Percentiles rank a stretch among this genome's conserved stretches.
phyloP scores from a whole-genome alignment of 495 filamentous ascomycete species.

The Hypoxylon perforatum region DNA sequence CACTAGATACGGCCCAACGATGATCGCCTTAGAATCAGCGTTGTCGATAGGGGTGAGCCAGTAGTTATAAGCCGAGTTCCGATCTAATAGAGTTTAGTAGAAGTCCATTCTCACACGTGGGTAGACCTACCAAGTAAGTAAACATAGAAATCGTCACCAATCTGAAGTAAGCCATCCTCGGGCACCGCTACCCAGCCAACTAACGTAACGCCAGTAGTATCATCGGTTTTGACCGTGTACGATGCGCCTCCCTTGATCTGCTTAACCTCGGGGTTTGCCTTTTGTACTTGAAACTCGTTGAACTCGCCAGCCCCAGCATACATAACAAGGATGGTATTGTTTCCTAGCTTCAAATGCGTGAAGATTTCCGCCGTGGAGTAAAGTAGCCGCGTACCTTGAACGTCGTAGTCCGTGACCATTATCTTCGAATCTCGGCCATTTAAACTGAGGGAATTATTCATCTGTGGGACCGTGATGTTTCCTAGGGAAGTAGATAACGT shows the following conservation, averaged over 20 bases:
- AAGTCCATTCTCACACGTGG: no score
- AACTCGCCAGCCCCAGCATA: constrained; percentile 77
- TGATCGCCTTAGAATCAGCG: constrained; percentile 61
- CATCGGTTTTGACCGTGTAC: constrained; percentile 50
- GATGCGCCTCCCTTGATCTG: constrained; percentile 61
- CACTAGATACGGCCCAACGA: constrained; percentile 81
- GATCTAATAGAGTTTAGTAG: constrained; percentile 51
- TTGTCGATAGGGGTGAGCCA: constrained; percentile 69
- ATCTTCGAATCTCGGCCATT: constrained; percentile 79
- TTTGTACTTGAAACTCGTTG: constrained; percentile 72
- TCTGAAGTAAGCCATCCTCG: constrained; percentile 54
- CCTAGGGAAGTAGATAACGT: constrained; percentile 71
- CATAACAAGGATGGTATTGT: constrained; percentile 68
- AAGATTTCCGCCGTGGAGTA: constrained; percentile 84
- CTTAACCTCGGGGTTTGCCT: constrained; percentile 53
- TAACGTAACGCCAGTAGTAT: constrained; percentile 50
- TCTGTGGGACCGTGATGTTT: constrained; percentile 69
- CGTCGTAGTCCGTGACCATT: constrained; percentile 77
- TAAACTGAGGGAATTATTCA: constrained; percentile 69
- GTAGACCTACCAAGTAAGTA: constrained; percentile 58
- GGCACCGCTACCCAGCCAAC: constrained; percentile 30
- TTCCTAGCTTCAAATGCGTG: constrained; percentile 60
- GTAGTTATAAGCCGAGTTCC: constrained; percentile 81
- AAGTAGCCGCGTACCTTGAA: constrained; percentile 70
- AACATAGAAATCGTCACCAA: constrained; percentile 61